A percentile compares a stretch with the other conserved stretches of the same genome.
Conservation (phyloP, 108 stramenopile genomes). For the Conticribra guillardii region DNA sequence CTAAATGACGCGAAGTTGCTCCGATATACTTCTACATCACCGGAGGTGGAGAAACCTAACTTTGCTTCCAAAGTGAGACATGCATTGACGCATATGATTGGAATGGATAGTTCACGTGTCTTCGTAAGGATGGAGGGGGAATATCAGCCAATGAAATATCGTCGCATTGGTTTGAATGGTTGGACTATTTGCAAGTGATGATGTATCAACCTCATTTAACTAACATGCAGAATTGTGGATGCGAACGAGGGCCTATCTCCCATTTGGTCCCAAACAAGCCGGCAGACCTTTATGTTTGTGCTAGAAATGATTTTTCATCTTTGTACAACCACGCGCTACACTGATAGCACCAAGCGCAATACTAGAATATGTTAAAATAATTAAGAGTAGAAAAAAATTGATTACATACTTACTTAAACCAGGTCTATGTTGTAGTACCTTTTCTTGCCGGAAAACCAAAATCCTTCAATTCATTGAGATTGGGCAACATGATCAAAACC, state of each 20-base stretch:
- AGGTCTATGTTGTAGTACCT: no score
- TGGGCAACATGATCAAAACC: no score
- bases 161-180: conserved; percentile 43
- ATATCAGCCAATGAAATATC: conserved; percentile 25
- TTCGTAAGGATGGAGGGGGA: conserved; percentile 13
- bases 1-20: conserved; percentile 62
- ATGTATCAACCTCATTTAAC: neutral
- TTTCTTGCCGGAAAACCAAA: no score
- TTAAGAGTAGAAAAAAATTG: no score
- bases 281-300: no score
- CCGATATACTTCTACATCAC: conserved; percentile 72
- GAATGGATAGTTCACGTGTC: conserved; percentile 15
- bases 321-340: no score
- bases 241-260: neutral
- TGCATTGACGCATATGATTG: conserved; percentile 36
- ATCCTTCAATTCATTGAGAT: no score
- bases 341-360: no score
- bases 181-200: conserved; percentile 23
- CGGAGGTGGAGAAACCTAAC: conserved; percentile 72
- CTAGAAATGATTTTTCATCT: no score
- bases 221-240: neutral
- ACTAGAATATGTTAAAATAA: no score
- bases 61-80: conserved; percentile 65
- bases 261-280: no score
- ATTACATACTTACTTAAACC: no score